Base-by-base conservation (phyloP, 2,329 filamentous ascomycete genomes). In the Xylariales sp. region DNA sequence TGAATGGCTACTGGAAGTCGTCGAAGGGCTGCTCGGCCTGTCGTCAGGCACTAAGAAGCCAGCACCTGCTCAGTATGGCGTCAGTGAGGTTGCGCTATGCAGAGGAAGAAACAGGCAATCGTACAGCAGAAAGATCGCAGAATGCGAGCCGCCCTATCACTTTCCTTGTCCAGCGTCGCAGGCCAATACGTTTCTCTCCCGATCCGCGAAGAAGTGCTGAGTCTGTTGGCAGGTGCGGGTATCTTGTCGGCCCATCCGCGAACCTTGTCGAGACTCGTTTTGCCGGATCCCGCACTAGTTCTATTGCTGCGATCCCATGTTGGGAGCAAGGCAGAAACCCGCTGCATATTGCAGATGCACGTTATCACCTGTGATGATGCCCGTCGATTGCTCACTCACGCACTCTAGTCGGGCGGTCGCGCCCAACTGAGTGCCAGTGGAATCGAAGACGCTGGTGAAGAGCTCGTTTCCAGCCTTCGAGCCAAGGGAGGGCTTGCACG, bases 71-170 rank as follows among this genome's bases (percentile, higher is more conserved):
- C 41, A 44, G 22, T 42, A 38, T 16, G 38, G 25, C 21, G 29
- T 31, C 19, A 32, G 29, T 40, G 32, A 34, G 38, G n/a, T n/a
- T 31, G 36, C 14, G 8, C 14, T 31, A 27, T 24, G 18, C 36
- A 15, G 35, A 11, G 16, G 6, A n/a, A 24, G 14, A 9, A 25
- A 39, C 35, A 41, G 38, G 33, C 42, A 20, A 29, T 71, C 78
- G 52, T 73, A 87, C 84, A 87, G 71, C 88, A 95, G 65, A 96
- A 96, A 22, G 86, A 91, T 60, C 88, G 85, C 38, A 96, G 65
- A 47, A 95, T 95, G 43, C 88, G 76, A 45, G 89, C 88, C 34
- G 89, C 87, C 68, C 95, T 95, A 65, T 95, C 88, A 63, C 85
- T 86, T 70, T 96, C 90, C 52, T 85, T 84, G 60, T 95, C 90